Conservation (phyloP, 305 asterid species). For the Fraxinus paxiana region DNA sequence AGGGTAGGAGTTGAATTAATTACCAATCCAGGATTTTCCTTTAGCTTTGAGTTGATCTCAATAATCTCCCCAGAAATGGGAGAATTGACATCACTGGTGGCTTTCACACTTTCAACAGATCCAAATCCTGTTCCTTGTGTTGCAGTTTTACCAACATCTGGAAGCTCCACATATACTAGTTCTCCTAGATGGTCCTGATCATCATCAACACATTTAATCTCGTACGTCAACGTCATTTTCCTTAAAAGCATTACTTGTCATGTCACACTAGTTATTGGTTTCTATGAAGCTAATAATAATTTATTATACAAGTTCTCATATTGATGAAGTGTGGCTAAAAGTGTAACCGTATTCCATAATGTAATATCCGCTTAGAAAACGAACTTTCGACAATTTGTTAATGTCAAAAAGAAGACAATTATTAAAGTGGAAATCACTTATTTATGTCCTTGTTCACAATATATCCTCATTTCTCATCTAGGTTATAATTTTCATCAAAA, state of each 20-base stretch:
- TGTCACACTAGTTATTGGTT: not conserved
- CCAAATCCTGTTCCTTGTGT: constrained; percentile 52
- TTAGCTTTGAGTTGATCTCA: constrained; percentile 64
- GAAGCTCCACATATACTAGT: constrained; percentile 85
- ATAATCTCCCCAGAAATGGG: constrained; percentile 86
- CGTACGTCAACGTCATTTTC: not conserved
- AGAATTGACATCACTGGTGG: constrained; percentile 77
- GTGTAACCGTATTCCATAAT: not conserved
- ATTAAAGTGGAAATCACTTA: not conserved
- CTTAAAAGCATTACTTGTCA: not conserved
- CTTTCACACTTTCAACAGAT: constrained; percentile 93
- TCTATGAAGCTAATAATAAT: not conserved
- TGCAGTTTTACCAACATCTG: constrained; percentile 60
- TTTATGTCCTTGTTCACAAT: not conserved
- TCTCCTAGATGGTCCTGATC: constrained; percentile 81
- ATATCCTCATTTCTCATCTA: not conserved
- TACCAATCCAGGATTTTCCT: constrained; percentile 76
- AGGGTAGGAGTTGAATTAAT: not conserved
- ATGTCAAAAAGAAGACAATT: not conserved
- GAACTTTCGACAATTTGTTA: not conserved
- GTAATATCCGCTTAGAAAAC: not conserved
- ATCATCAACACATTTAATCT: not conserved
- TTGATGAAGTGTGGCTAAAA: not conserved
- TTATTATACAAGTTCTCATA: not conserved
- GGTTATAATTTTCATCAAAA: not conserved